Evolutionary conservation across 2,329 filamentous ascomycete genomes (phyloP).

Genomic region (Chaetomiaceae sp.): DNA sequence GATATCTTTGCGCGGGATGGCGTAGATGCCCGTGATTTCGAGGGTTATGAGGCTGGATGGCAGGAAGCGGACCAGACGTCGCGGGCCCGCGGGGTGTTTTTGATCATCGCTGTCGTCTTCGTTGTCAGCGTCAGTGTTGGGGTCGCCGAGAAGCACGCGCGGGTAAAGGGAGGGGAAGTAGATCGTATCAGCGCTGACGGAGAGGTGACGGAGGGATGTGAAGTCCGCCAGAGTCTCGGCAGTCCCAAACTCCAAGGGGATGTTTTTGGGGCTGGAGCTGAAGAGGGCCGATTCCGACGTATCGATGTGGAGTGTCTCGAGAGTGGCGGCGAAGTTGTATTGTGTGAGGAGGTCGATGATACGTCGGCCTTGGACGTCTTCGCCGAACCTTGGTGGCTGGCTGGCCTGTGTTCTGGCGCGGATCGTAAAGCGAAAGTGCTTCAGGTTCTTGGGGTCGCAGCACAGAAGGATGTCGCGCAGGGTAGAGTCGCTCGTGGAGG

Average conservation of each 20-base stretch:
- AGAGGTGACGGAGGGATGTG: neutral
- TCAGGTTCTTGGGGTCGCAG: neutral
- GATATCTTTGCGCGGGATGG: neutral
- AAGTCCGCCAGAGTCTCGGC: neutral
- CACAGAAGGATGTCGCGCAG: neutral
- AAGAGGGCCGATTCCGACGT: neutral
- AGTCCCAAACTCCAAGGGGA: neutral
- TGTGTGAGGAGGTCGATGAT: neutral
- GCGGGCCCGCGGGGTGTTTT: too few species aligned
- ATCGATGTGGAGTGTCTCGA: neutral
- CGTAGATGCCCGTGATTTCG: constrained; percentile 1
- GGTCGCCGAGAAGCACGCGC: constrained; percentile 4
- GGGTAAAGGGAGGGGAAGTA: constrained; percentile 2
- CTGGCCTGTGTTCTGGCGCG: neutral
- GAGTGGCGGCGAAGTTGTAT: neutral
- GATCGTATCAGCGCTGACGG: constrained; percentile 6
- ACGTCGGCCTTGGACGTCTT: neutral
- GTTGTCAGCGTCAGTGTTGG: neutral
- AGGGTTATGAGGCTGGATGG: neutral
- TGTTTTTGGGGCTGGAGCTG: neutral
- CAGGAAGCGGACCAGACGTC: too few species aligned
- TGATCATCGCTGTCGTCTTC: too few species aligned
- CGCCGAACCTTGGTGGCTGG: neutral
- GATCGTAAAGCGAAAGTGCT: constrained; percentile 2
- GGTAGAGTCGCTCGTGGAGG: neutral